These are phyloP conservation scores for Penicillium diatomitis DNA, from an alignment of 495 filamentous ascomycete genomes.

Conservation along the genomic window DNA sequence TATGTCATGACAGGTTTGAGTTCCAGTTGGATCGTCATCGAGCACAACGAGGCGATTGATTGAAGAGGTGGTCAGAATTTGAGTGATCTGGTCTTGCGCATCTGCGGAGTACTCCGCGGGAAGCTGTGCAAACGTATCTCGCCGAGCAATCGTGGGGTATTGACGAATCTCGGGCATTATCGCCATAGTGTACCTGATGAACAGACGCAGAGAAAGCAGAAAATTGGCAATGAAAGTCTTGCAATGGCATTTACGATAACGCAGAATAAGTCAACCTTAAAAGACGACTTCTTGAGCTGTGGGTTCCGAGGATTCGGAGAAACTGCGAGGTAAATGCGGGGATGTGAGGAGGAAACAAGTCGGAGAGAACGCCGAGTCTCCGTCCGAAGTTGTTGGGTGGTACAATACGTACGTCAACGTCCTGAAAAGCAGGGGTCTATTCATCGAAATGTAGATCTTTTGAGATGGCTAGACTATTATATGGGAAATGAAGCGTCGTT, in stretches of 20 bases:
- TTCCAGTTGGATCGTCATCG: conserved; percentile 49
- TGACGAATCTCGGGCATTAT: conserved; percentile 16
- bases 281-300: no score
- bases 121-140: conserved; percentile 22
- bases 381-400: no score
- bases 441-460: conserved; percentile 2
- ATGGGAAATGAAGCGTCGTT: conserved; percentile 5
- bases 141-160: conserved; percentile 21
- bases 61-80: conserved; percentile 20
- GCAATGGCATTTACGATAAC: no score
- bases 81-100: conserved; percentile 27
- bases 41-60: conserved; percentile 39
- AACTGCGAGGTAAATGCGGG: conserved; percentile 12
- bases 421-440: no score
- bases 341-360: neutral
- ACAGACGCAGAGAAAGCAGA: no score
- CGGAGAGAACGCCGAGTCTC: conserved; percentile 18
- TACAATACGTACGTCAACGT: no score
- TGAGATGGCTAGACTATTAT: conserved; percentile 11
- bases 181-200: neutral
- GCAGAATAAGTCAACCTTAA: no score
- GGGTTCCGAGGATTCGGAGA: neutral
- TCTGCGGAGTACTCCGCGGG: conserved; percentile 24
- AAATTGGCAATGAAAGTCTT: no score
- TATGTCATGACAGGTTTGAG: conserved; percentile 49